Evolutionary conservation across 106 monocot genomes (phyloP), one percentile per base, ranked within the genome.

Genomic region (Acanthochlamys bracteata): DNA sequence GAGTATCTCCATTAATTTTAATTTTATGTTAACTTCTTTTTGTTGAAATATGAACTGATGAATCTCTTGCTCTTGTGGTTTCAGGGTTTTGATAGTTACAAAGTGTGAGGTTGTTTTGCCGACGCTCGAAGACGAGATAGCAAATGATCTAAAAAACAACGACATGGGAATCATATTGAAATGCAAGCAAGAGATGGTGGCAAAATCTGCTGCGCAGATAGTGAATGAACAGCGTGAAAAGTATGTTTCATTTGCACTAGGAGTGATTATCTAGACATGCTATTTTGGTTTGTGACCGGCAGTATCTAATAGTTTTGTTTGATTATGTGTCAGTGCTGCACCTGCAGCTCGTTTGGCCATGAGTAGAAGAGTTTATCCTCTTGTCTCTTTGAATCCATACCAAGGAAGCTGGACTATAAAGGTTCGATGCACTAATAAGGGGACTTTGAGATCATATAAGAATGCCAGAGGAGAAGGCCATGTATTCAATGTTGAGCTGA

Each of bases 391-490:
- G 74, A 98, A 98, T 66, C 98, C 98, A 22, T 92, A 92, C 70
- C 91, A 98, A 70, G 98, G 98, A 14, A 92, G 74, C 40, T 98
- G 98, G 98, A 89, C 88, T 24, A 98, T 98, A 23, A 98, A 98
- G 61, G 98, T 98, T 56, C 77, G 92, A 9, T 62, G 85, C 23
- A 98, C 98, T 39, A 92, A 77, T 67, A 92, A 92, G 67, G 88
- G 98, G 21, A 92, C 78, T 60, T 51, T 98, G 74, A 79, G 95
- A 41, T 63, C 80, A 10, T 96, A 90, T 47, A 88, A 71, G 74
- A 96, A 90, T 79, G 83, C 88, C 0, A 82, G 76, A 71, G 98
- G 92, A 27, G 88, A 92, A 75, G 92, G 92, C 23, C 69, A 63
- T 60, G 98, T 98, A 17, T 92, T 92, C 73, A 89, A 98, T 72